Evolutionary conservation across 2,329 filamentous ascomycete species (phyloP).

Genomic region (Myotisia sp.): DNA sequence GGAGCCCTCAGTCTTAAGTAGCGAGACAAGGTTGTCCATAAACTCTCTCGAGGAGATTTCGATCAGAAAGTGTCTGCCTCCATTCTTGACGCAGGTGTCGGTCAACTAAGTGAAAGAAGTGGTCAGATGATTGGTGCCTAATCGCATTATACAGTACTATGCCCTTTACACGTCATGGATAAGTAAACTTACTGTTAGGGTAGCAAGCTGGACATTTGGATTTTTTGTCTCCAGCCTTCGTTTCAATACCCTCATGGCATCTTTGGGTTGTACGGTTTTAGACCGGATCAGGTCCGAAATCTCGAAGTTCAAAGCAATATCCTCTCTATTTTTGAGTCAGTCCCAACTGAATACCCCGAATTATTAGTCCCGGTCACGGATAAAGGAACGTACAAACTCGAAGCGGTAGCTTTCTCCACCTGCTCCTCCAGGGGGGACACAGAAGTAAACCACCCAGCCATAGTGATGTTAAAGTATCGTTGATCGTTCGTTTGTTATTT

Average conservation of each 20-base stretch:
- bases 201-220: slow-evolving; percentile 87
- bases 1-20: slow-evolving; percentile 64
- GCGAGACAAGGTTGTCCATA: slow-evolving; percentile 88
- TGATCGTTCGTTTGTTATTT: too few relatives aligned
- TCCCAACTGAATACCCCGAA: too few relatives aligned
- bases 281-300: slow-evolving; percentile 96
- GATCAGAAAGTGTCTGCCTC: slow-evolving; percentile 81
- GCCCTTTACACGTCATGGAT: slow-evolving; percentile 6
- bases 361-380: slow-evolving; percentile 2
- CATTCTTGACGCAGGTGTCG: slow-evolving; percentile 98
- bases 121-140: background rate
- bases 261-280: slow-evolving; percentile 92
- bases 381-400: slow-evolving; percentile 58
- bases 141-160: background rate
- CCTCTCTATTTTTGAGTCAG: slow-evolving; percentile 53
- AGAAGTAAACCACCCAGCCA: slow-evolving; percentile 95
- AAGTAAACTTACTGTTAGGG: slow-evolving; percentile 55
- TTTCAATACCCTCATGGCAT: slow-evolving; percentile 95
- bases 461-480: slow-evolving; percentile 45
- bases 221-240: slow-evolving; percentile 93
- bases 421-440: slow-evolving; percentile 91
- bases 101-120: slow-evolving; percentile 48
- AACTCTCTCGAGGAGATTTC: slow-evolving; percentile 96
- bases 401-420: slow-evolving; percentile 86
- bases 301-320: slow-evolving; percentile 93